phyloP scores from a whole-genome alignment of 2,329 filamentous ascomycete species.

The Stagonosporopsis rhizophila region DNA sequence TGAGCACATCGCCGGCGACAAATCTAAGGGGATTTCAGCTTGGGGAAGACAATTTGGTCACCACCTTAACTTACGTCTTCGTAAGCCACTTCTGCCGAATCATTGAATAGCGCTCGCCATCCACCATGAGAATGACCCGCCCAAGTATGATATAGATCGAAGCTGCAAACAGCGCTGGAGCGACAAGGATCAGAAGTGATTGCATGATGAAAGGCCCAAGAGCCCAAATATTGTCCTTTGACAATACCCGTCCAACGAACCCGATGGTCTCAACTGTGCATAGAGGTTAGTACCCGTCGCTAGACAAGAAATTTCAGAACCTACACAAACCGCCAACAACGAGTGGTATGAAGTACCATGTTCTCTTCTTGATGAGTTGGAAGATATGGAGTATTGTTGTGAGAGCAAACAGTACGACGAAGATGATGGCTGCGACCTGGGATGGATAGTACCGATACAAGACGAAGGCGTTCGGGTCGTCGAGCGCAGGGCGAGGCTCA shows the following conservation, averaged over 20 bases:
- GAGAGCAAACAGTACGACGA: conserved; percentile 55
- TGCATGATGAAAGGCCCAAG: conserved; percentile 16
- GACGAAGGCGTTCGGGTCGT: conserved; percentile 19
- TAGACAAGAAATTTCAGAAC: not conserved
- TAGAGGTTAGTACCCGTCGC: not conserved
- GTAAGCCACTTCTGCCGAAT: conserved; percentile 52
- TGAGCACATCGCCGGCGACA: conserved; percentile 55
- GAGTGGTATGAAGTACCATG: conserved; percentile 62
- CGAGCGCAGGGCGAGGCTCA: conserved; percentile 19
- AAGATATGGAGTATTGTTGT: conserved; percentile 52
- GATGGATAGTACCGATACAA: conserved; percentile 53
- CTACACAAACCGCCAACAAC: conserved; percentile 60
- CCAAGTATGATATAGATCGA: conserved; percentile 59
- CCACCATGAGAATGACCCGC: conserved; percentile 51
- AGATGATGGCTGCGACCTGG: conserved; percentile 55
- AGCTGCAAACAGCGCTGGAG: conserved; percentile 57
- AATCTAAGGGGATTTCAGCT: conserved; percentile 32
- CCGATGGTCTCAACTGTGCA: conserved; percentile 57
- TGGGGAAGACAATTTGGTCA: not conserved
- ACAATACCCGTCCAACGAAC: conserved; percentile 49
- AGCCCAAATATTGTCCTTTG: conserved; percentile 14
- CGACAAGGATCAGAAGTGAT: conserved; percentile 52
- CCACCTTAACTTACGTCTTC: conserved; percentile 27
- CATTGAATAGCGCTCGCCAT: conserved; percentile 50
- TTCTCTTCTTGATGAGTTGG: conserved; percentile 51